Percentiles rank a stretch among this genome's conserved stretches.
These are phyloP conservation scores for Plasmopara halstedii DNA, from an alignment of 352 stramenopile species.

Conservation along the genomic window DNA sequence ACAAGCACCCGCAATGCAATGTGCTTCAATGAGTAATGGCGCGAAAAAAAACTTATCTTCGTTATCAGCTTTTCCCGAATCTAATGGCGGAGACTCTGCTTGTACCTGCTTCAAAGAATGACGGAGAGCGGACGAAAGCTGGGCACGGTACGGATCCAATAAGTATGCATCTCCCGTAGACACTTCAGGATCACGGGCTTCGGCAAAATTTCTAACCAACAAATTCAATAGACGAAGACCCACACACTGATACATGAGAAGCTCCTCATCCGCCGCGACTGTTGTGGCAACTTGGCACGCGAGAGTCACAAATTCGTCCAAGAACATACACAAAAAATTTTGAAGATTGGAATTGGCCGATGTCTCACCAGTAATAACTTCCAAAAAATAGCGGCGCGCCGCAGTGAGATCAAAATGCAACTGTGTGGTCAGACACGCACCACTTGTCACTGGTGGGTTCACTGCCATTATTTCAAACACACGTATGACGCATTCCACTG, in stretches of 20 bases:
- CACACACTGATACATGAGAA: conserved; percentile 71
- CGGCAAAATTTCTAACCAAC: conserved; percentile 50
- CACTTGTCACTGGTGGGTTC: conserved; percentile 11
- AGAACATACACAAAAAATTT: conserved; percentile 83
- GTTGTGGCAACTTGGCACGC: conserved; percentile 69
- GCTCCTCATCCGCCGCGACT: conserved; percentile 59
- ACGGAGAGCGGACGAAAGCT: conserved; percentile 71
- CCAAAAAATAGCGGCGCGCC: conserved; percentile 39
- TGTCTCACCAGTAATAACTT: conserved; percentile 19
- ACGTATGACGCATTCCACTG: conserved; percentile 65
- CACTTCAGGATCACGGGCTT: conserved; percentile 63
- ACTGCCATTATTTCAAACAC: conserved; percentile 57
- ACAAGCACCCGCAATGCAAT: conserved; percentile 45
- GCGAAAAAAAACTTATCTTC: conserved; percentile 43
- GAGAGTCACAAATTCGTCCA: conserved; percentile 84
- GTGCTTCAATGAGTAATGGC: conserved; percentile 58
- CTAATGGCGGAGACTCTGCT: conserved; percentile 12
- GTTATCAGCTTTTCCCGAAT: conserved; percentile 8
- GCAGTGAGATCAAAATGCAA: conserved; percentile 68
- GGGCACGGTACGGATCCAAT: conserved; percentile 76
- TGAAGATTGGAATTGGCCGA: conserved; percentile 8
- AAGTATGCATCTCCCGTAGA: conserved; percentile 40
- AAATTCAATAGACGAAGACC: conserved; percentile 63
- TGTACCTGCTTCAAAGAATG: conserved; percentile 64
- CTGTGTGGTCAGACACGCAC: conserved; percentile 14